phyloP scores from a whole-genome alignment of 176 grass and related monocot genomes.

The Ensete ventricosum region DNA sequence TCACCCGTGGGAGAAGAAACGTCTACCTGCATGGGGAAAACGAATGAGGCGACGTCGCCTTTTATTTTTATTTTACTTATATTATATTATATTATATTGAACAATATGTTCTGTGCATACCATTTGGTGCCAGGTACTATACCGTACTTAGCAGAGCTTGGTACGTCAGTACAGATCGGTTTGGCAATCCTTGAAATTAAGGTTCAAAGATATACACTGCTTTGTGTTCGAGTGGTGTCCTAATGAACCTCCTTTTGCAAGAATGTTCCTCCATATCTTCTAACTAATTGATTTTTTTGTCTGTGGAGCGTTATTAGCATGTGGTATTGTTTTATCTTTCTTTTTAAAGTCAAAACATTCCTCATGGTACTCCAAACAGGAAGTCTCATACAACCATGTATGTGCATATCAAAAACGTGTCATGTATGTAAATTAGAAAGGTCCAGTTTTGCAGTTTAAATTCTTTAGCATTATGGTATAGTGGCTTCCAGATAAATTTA shows the following conservation, averaged over 20 bases:
- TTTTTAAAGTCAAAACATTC: background rate
- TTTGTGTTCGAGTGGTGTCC: background rate
- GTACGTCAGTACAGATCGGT: too few relatives aligned
- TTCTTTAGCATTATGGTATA: too few relatives aligned
- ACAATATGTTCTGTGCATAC: too few relatives aligned
- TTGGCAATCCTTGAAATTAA: too few relatives aligned
- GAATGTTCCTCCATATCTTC: background rate
- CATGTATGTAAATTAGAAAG: background rate
- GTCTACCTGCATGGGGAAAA: too few relatives aligned
- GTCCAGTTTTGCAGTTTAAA: background rate
- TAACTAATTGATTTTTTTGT: background rate
- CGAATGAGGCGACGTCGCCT: too few relatives aligned
- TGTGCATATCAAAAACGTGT: background rate
- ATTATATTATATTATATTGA: too few relatives aligned
- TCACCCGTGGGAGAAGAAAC: too few relatives aligned
- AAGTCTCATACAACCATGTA: background rate
- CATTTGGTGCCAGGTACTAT: too few relatives aligned
- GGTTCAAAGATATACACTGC: background rate
- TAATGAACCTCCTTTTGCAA: background rate
- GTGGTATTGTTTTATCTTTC: background rate
- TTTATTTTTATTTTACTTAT: too few relatives aligned
- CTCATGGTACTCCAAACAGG: background rate
- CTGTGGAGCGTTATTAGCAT: background rate
- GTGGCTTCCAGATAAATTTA: too few relatives aligned
- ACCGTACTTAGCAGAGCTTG: too few relatives aligned